These are phyloP conservation scores for Exsudoporus frostii DNA, from an alignment of 768 basidiomycete genomes.

Conservation along the genomic window DNA sequence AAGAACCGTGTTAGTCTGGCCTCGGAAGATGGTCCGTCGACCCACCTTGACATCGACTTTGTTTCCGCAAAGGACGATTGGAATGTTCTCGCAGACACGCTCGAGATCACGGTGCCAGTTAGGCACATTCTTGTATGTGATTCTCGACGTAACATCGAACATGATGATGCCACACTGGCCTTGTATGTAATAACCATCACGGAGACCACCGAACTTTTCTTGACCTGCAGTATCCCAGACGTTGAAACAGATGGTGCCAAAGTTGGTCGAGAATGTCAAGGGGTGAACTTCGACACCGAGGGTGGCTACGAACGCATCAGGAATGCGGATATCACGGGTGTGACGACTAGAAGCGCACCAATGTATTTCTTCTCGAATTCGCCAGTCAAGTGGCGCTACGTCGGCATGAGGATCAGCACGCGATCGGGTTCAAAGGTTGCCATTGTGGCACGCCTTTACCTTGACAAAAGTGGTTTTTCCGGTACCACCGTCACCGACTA, in stretches of 20 bases:
- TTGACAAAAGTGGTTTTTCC: slow-evolving; percentile 99
- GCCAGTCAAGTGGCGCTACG: slow-evolving; percentile 93
- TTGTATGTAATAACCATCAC: slow-evolving; percentile 95
- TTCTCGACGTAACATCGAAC: slow-evolving; percentile 99
- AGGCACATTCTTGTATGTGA: slow-evolving; percentile 99
- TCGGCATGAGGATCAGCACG: slow-evolving; percentile 48
- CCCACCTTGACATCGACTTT: slow-evolving; percentile 98
- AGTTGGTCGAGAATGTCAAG: slow-evolving; percentile 94
- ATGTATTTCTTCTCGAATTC: slow-evolving; percentile 99
- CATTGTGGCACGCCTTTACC: slow-evolving; percentile 43
- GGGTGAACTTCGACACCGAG: slow-evolving; percentile 99
- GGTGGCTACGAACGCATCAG: slow-evolving; percentile 61
- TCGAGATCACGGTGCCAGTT: slow-evolving; percentile 99
- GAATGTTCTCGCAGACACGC: slow-evolving; percentile 99
- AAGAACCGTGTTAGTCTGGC: slow-evolving; percentile 7
- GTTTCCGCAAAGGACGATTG: slow-evolving; percentile 98
- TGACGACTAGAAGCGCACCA: slow-evolving; percentile 49
- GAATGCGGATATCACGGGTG: slow-evolving; percentile 11
- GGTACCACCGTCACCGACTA: slow-evolving; percentile 95
- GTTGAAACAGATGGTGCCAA: slow-evolving; percentile 98
- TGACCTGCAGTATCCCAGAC: slow-evolving; percentile 99
- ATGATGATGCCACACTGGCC: slow-evolving; percentile 99
- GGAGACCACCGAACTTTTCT: slow-evolving; percentile 99
- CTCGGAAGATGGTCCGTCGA: slow-evolving; percentile 1
- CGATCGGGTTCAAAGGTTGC: slow-evolving; percentile 40